Percentiles rank a stretch among this genome's conserved stretches.
Evolutionary conservation across 2,329 filamentous ascomycete genomes (phyloP).

Genomic region (Aspergillus sp.): DNA sequence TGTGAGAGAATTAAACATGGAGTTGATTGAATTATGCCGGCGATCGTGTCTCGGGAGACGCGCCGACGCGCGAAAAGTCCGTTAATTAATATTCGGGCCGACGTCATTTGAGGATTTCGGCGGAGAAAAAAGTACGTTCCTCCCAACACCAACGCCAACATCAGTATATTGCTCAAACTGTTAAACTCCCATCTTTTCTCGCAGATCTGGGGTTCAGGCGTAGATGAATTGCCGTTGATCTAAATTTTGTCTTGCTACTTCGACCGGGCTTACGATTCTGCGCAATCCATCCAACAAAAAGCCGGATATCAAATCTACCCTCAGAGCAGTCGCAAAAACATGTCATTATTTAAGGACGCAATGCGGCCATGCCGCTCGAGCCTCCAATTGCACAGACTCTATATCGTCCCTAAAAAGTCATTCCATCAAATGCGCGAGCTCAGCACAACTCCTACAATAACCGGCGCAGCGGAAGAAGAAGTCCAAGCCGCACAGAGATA

Average conservation of each 20-base stretch:
- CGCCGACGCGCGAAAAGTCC: conserved; percentile 31
- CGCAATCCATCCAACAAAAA: not conserved
- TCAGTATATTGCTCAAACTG: not conserved
- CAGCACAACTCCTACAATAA: conserved; percentile 23
- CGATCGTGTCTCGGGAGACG: conserved; percentile 25
- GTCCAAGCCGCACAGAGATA: conserved; percentile 57
- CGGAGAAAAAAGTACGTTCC: too few species aligned
- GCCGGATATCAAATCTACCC: not conserved
- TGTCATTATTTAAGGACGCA: conserved; percentile 19
- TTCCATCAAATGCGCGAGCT: conserved; percentile 26
- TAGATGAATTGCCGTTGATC: not conserved
- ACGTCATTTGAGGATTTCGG: not conserved
- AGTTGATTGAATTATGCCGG: not conserved
- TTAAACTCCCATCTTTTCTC: not conserved
- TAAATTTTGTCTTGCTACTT: not conserved
- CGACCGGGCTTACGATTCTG: not conserved
- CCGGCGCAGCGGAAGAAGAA: conserved; percentile 44
- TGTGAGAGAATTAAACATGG: not conserved
- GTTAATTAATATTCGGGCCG: not conserved
- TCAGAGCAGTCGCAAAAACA: not conserved
- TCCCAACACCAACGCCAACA: not conserved
- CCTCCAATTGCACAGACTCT: conserved; percentile 16
- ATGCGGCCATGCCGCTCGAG: conserved; percentile 21
- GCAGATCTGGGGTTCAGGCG: not conserved
- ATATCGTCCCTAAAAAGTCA: not conserved